Evolutionary conservation across 257 asterid species (phyloP).

Genomic region (Solanum megistacrolobum): DNA sequence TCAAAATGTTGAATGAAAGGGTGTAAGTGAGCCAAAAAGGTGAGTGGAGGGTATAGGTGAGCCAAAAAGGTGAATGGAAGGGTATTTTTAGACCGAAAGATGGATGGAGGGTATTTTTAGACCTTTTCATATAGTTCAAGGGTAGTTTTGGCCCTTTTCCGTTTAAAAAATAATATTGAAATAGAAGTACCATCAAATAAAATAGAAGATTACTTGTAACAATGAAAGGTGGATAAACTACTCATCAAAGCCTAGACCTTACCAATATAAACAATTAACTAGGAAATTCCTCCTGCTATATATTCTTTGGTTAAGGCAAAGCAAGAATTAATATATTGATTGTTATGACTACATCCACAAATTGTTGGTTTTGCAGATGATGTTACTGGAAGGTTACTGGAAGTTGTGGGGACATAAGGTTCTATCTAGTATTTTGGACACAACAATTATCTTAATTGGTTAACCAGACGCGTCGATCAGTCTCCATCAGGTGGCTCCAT

Average conservation of each 20-base stretch:
- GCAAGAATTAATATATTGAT: neutral
- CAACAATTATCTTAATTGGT: neutral
- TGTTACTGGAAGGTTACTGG: accelerated
- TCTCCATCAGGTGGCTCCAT: neutral
- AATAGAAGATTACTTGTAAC: neutral
- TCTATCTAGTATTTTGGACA: neutral
- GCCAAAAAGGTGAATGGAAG: too few relatives aligned
- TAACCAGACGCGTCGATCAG: neutral
- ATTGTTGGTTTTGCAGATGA: neutral
- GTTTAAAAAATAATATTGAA: neutral
- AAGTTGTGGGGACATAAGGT: neutral
- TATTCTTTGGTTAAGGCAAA: neutral
- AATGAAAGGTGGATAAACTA: neutral
- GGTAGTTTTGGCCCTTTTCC: too few relatives aligned
- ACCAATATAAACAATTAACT: neutral
- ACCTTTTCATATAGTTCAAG: too few relatives aligned
- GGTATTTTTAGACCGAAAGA: too few relatives aligned
- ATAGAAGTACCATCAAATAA: neutral
- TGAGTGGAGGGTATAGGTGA: too few relatives aligned
- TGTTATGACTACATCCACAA: neutral
- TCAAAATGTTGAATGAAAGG: too few relatives aligned
- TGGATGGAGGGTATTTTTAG: too few relatives aligned
- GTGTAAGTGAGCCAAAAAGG: too few relatives aligned
- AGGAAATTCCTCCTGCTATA: neutral
- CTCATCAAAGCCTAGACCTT: neutral